Percentiles rank a stretch among this genome's conserved stretches.
These are phyloP conservation scores for Podospora pseudopauciseta DNA, from an alignment of 495 filamentous ascomycete species.

Conservation along the genomic window DNA sequence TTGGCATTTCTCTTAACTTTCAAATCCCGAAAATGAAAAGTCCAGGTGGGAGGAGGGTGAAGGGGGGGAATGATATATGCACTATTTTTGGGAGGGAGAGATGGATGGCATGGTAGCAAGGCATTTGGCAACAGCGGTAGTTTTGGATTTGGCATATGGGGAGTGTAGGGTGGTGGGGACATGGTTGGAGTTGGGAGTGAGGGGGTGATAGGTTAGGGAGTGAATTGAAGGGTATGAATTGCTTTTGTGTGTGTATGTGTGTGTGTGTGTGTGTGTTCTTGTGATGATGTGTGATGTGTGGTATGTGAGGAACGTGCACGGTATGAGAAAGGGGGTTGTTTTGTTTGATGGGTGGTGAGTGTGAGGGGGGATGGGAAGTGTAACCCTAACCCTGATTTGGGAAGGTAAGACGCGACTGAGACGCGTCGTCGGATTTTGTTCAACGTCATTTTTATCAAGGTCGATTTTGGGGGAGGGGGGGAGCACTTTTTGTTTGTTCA, in stretches of 20 bases:
- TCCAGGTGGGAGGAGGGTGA: neutral
- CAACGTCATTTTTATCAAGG: neutral
- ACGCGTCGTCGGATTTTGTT: neutral
- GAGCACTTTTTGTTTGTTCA: neutral
- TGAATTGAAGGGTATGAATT: neutral
- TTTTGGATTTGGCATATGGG: neutral
- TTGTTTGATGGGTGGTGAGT: neutral
- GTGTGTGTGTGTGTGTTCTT: neutral
- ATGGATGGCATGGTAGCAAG: neutral
- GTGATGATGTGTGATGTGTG: neutral
- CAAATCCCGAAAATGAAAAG: neutral
- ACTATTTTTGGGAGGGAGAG: neutral
- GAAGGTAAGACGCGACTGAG: neutral
- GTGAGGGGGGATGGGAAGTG: neutral
- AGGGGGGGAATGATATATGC: neutral
- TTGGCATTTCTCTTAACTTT: slow-evolving; percentile 5
- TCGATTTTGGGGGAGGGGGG: neutral
- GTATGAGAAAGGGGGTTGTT: neutral
- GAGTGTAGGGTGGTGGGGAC: neutral
- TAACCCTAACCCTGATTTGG: neutral
- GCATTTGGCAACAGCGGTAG: neutral
- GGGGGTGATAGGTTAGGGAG: neutral
- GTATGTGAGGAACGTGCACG: neutral
- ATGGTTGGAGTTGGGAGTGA: neutral
- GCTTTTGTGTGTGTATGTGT: neutral